A percentile compares a stretch with the other conserved stretches of the same genome.
phyloP scores from a whole-genome alignment of 257 asterid genomes.

The Nicotiana tomentosiformis region DNA sequence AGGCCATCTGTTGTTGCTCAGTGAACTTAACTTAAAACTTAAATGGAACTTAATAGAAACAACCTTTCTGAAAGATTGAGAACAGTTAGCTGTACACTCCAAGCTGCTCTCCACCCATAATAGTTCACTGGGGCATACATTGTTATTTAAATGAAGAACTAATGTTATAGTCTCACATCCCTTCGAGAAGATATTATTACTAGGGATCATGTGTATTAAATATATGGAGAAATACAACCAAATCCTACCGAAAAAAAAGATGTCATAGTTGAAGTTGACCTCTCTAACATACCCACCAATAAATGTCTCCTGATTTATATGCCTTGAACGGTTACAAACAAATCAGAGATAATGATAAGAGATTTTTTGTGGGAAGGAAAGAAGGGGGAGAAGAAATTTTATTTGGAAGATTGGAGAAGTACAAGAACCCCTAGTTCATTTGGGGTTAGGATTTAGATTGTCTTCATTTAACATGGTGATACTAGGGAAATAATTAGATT shows the following conservation, averaged over 20 bases:
- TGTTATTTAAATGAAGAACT: background rate
- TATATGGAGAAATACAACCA: background rate
- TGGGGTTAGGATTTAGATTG: background rate
- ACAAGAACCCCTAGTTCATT: background rate
- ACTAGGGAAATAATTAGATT: background rate
- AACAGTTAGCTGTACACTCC: background rate
- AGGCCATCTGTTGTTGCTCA: background rate
- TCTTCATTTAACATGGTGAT: background rate
- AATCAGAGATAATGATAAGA: background rate
- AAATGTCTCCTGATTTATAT: constrained; percentile 1
- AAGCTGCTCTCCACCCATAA: background rate
- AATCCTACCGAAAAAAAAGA: background rate
- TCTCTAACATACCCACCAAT: background rate
- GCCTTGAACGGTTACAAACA: background rate
- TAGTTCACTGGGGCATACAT: background rate
- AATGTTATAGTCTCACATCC: background rate
- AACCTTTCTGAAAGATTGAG: background rate
- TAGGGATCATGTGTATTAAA: background rate
- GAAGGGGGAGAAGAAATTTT: background rate
- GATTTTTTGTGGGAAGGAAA: background rate
- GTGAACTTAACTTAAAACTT: background rate
- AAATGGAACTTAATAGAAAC: background rate
- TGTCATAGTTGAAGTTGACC: background rate
- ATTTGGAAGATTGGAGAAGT: constrained; percentile 2
- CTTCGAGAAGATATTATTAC: background rate